phyloP scores from a whole-genome alignment of 2,329 filamentous ascomycete genomes.

The Pestalotiopsis sp. region DNA sequence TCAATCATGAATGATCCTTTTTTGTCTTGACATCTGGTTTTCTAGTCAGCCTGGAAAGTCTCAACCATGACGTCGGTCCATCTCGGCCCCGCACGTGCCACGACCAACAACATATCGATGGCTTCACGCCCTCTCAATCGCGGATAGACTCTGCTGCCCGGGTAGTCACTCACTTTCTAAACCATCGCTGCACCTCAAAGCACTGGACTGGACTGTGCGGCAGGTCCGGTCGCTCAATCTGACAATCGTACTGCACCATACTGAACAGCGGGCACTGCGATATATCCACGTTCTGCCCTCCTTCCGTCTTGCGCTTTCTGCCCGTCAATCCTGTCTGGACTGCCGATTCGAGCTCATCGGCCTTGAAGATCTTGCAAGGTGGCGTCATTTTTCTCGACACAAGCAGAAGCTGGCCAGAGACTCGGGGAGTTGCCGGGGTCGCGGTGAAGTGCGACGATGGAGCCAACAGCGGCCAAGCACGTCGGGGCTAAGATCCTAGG shows the following conservation, averaged over 20 bases:
- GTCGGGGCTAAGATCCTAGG: conserved; percentile 53
- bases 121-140: background rate
- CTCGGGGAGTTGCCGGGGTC: background rate
- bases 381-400: conserved; percentile 53
- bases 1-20: conserved; percentile 63
- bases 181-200: conserved; percentile 61
- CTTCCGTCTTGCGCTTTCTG: conserved; percentile 52
- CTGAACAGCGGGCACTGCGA: conserved; percentile 57
- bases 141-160: background rate
- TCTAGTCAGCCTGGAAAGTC: background rate
- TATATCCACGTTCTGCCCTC: conserved; percentile 48
- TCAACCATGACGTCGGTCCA: background rate
- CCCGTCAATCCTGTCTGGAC: conserved; percentile 52
- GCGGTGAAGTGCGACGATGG: conserved; percentile 25
- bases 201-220: conserved; percentile 54
- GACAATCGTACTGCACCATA: conserved; percentile 65
- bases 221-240: conserved; percentile 50
- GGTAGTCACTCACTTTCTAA: conserved; percentile 54
- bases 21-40: conserved; percentile 57
- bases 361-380: conserved; percentile 58
- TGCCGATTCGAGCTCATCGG: conserved; percentile 50
- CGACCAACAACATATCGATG: conserved; percentile 6
- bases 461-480: conserved; percentile 39
- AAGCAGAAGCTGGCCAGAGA: background rate
- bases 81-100: background rate